phyloP scores from a whole-genome alignment of 129 eudicot genomes.

The Kitagawia praeruptora region DNA sequence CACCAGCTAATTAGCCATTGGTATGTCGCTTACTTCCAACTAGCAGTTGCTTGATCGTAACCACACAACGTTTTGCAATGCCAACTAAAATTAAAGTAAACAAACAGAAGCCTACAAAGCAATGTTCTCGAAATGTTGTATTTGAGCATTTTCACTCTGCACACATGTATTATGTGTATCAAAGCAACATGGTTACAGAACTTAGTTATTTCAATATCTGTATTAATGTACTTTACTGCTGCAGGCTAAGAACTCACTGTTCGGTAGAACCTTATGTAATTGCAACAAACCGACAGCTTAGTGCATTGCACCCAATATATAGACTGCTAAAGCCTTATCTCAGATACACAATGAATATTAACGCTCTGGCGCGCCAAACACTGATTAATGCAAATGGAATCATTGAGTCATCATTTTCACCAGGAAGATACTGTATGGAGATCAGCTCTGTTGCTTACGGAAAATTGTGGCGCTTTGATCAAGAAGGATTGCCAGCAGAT shows the following conservation, averaged over 20 bases:
- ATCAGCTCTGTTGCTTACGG: conserved; percentile 15
- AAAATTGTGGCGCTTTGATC: background rate
- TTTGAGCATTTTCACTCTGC: background rate
- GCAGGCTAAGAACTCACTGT: conserved; percentile 34
- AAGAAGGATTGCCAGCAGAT: conserved; percentile 2
- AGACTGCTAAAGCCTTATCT: conserved; percentile 17
- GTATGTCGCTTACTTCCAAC: conserved; percentile 9
- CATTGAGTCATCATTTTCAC: conserved; percentile 21
- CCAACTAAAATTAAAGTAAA: no score
- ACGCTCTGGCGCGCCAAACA: conserved; percentile 13
- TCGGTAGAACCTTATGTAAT: conserved; percentile 26
- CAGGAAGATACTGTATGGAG: conserved; percentile 13
- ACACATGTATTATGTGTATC: background rate
- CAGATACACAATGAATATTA: conserved; percentile 21
- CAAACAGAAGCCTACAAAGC: no score
- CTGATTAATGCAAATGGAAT: conserved; percentile 19
- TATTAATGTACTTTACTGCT: background rate
- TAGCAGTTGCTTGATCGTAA: background rate
- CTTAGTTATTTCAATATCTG: background rate
- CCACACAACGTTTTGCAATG: no score
- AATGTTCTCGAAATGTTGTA: background rate
- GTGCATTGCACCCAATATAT: conserved; percentile 23
- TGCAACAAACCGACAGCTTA: conserved; percentile 28
- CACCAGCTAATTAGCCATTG: conserved; percentile 72
- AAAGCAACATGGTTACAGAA: no score